Percentiles rank a stretch among this genome's conserved stretches.
Conservation (phyloP, 2,329 filamentous ascomycete species). For the Furcasterigmium furcatum region DNA sequence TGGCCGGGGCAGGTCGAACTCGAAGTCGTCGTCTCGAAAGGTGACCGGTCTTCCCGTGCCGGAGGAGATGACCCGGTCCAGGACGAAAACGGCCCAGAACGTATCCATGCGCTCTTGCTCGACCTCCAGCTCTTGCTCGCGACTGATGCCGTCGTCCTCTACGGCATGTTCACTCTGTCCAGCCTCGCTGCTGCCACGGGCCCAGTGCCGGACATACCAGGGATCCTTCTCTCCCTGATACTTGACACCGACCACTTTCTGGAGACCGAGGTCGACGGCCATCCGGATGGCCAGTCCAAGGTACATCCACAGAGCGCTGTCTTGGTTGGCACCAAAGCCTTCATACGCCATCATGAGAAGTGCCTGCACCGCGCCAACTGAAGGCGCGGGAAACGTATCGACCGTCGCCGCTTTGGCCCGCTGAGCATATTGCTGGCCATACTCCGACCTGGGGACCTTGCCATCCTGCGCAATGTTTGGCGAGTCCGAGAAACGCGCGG, state of each 20-base stretch:
- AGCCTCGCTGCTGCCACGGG: slow-evolving; percentile 25
- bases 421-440: slow-evolving; percentile 75
- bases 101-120: slow-evolving; percentile 84
- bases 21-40: slow-evolving; percentile 79
- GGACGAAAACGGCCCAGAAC: slow-evolving; percentile 86
- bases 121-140: slow-evolving; percentile 57
- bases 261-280: slow-evolving; percentile 75
- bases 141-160: slow-evolving; percentile 40
- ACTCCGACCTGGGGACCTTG: slow-evolving; percentile 57
- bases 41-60: slow-evolving; percentile 83
- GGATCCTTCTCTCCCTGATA: slow-evolving; percentile 53
- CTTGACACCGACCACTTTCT: slow-evolving; percentile 73
- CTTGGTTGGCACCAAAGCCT: slow-evolving; percentile 82
- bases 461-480: slow-evolving; percentile 45
- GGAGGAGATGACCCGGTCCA: slow-evolving; percentile 84
- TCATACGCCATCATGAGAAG: slow-evolving; percentile 84
- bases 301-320: slow-evolving; percentile 93
- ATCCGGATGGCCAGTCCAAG: slow-evolving; percentile 82
- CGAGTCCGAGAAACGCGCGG: slow-evolving; percentile 74
- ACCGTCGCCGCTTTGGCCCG: slow-evolving; percentile 80
- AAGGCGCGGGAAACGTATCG: slow-evolving; percentile 79
- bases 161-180: slow-evolving; percentile 27
- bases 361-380: slow-evolving; percentile 79
- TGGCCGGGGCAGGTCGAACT: slow-evolving; percentile 64
- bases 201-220: slow-evolving; percentile 43